Percentiles rank a stretch among this genome's conserved stretches.
Evolutionary conservation across 495 filamentous ascomycete species (phyloP).

Genomic region (Astrothelium subdiscretum): DNA sequence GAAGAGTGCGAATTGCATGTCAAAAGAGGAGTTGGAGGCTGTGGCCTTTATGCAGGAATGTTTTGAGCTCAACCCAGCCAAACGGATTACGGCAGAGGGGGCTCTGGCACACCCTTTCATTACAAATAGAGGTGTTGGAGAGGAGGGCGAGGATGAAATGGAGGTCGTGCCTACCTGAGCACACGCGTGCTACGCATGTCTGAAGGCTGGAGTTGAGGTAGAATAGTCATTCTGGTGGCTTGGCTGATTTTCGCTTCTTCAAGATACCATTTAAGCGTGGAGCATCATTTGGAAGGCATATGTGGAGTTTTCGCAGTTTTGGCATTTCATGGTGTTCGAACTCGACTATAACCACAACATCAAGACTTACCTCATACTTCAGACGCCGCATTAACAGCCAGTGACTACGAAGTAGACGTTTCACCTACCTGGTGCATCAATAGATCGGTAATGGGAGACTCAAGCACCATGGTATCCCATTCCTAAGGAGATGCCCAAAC

Average conservation of each 20-base stretch:
- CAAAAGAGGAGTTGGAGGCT: slow-evolving; percentile 50
- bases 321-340: not conserved
- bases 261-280: slow-evolving; percentile 2
- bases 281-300: slow-evolving; percentile 1
- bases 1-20: slow-evolving; percentile 35
- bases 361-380: not conserved
- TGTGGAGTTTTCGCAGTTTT: not conserved
- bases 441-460: not conserved
- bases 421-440: not conserved
- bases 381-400: too few relatives aligned
- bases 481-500: too few relatives aligned
- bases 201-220: not conserved
- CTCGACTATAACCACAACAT: not conserved
- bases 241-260: slow-evolving; percentile 1
- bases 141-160: not conserved
- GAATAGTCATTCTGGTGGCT: not conserved
- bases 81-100: slow-evolving; percentile 59
- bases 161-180: not conserved
- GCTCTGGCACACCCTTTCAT: slow-evolving; percentile 71
- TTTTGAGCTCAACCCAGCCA: slow-evolving; percentile 59
- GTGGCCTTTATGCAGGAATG: slow-evolving; percentile 55
- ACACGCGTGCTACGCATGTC: not conserved
- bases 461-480: not conserved
- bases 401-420: too few relatives aligned
- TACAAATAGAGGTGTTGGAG: not conserved